Conservation (phyloP, 2,329 filamentous ascomycete genomes). For the Talaromyces islandicus region DNA sequence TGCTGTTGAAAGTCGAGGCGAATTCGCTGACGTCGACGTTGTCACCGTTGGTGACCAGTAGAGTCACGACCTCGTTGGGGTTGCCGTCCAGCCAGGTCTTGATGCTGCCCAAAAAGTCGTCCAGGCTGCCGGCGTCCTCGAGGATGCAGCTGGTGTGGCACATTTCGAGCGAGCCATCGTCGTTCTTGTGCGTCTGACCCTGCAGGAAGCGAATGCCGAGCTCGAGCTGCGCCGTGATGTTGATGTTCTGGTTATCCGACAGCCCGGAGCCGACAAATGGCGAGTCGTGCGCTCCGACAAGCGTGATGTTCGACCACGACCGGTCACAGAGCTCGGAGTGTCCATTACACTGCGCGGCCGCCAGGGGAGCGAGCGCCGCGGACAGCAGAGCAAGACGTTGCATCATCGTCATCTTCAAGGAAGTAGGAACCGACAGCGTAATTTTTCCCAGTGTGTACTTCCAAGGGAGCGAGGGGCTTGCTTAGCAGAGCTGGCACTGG, state of each 20-base stretch:
- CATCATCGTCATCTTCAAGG: neutral
- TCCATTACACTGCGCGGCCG: constrained; percentile 50
- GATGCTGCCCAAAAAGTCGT: constrained; percentile 51
- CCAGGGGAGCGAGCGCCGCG: constrained; percentile 2
- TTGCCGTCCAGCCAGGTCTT: constrained; percentile 56
- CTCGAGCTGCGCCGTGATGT: constrained; percentile 53
- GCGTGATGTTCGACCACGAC: constrained; percentile 55
- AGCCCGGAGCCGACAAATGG: constrained; percentile 55
- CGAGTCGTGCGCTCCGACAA: constrained; percentile 60
- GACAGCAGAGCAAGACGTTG: constrained; percentile 1
- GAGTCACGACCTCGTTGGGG: constrained; percentile 55
- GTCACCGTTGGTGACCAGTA: constrained; percentile 60
- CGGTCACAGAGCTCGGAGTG: constrained; percentile 50
- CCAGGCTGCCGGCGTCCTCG: constrained; percentile 54
- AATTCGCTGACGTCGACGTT: constrained; percentile 26
- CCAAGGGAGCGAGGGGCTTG: neutral
- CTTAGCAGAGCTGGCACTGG: neutral
- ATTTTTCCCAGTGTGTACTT: neutral
- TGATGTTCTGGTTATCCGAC: constrained; percentile 56
- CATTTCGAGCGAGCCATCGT: constrained; percentile 47
- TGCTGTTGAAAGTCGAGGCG: constrained; percentile 25
- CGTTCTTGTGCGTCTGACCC: constrained; percentile 54
- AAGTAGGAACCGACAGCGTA: neutral
- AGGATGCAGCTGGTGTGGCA: constrained; percentile 61
- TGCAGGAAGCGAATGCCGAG: constrained; percentile 60